These are phyloP conservation scores for Aspergillus chevalieri DNA, from an alignment of 2,329 filamentous ascomycete species.

Conservation along the genomic window DNA sequence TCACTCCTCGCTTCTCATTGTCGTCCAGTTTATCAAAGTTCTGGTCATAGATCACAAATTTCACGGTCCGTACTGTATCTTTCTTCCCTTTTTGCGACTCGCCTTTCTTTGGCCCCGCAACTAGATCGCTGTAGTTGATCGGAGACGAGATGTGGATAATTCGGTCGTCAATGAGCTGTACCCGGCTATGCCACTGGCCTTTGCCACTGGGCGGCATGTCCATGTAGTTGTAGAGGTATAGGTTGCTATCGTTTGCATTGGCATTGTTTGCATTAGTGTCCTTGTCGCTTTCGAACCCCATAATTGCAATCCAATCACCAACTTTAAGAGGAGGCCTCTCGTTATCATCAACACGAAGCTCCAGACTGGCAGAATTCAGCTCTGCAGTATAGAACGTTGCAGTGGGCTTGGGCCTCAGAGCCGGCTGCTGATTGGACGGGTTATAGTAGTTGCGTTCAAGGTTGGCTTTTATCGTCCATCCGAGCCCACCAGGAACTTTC, in stretches of 20 bases:
- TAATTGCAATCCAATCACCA: conserved; percentile 51
- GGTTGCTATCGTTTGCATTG: background rate
- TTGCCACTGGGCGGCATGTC: background rate
- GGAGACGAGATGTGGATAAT: conserved; percentile 34
- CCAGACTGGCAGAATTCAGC: conserved; percentile 21
- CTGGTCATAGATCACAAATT: conserved; percentile 27
- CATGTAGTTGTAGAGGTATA: no score
- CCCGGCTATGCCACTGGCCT: conserved; percentile 43
- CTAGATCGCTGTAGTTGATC: conserved; percentile 6
- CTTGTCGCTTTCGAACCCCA: background rate
- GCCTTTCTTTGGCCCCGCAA: background rate
- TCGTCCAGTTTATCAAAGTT: conserved; percentile 36
- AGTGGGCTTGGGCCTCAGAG: no score
- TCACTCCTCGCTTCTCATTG: conserved; percentile 20
- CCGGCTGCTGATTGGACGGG: background rate
- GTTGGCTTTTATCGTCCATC: background rate
- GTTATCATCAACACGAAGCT: conserved; percentile 35
- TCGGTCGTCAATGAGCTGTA: conserved; percentile 41
- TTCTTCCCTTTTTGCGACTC: background rate
- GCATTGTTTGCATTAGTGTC: background rate
- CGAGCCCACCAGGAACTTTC: conserved; percentile 38
- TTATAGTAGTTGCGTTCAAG: background rate
- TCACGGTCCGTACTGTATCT: conserved; percentile 3
- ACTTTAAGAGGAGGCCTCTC: conserved; percentile 29
- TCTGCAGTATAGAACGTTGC: background rate